Evolutionary conservation across 345 rosid genomes (phyloP), one percentile per base, ranked within the genome.

Genomic region (Brassica cretica): DNA sequence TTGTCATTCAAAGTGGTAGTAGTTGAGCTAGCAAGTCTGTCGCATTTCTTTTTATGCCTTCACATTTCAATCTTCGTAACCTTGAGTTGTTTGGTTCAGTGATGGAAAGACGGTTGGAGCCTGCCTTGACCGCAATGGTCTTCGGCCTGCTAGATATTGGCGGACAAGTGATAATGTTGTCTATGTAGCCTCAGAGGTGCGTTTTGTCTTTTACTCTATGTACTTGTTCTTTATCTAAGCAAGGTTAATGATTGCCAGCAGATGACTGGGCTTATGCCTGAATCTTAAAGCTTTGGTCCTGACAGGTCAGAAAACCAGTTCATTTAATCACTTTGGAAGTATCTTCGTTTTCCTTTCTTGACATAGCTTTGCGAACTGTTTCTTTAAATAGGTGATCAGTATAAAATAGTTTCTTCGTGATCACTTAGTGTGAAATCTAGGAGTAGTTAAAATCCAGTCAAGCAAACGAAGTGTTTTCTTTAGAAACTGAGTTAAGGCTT

Each of bases 101-200:
- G 99, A 95, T 82, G 99, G 99, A 74, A 95, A 95, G 86, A 95
- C 97, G 71, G 96, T 95, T 55, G 99, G 99, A 71, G 99, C 99
- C 71, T 89, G 94, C 79, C 98, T 95, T 60, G 98, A 95, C 82
- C 90, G 99, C 33, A 95, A 95, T 89, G 99, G 99, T 75, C 99
- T 95, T 85, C 97, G 99, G 69, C 99, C 99, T 56, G 99, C 99
- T 84, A 91, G 99, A 86, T 95, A 95, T 81, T 95, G 99, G 99
- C 89, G 93, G 80, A 95, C 99, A 51, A 81, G 78, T 30, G 99
- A 95, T 84, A 95, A 95, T 82, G 87, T 92, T 76, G 99, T 95
- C 68, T 95, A 95, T 78, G 98, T 95, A 71, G 98, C 99, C 72
- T 95, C 99, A 80, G 99, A 95, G 98, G 99, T 95, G 78, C 29